A percentile compares a stretch with the other conserved stretches of the same genome.
Conservation (phyloP, 306 rosid genomes). For the Castanea sativa region DNA sequence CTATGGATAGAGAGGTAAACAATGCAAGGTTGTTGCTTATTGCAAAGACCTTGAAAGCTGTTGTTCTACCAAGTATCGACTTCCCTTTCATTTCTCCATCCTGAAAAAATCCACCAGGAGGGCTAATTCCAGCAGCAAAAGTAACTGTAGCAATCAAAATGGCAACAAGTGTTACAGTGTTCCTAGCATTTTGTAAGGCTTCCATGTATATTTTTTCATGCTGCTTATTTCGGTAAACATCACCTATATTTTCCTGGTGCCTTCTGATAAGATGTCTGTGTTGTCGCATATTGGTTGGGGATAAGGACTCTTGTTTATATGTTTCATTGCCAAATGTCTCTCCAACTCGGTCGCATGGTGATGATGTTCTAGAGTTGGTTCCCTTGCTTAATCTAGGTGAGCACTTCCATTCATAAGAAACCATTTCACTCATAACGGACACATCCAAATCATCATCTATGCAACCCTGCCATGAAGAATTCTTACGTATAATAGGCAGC, state of each 20-base stretch:
- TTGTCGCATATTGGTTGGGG: slow-evolving; percentile 18
- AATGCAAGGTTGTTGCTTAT: slow-evolving; percentile 57
- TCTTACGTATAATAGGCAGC: slow-evolving; percentile 22
- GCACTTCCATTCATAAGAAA: slow-evolving; percentile 27
- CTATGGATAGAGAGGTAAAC: slow-evolving; percentile 57
- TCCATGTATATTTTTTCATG: slow-evolving; percentile 53
- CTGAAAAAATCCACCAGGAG: slow-evolving; percentile 64
- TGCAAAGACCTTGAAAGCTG: slow-evolving; percentile 58
- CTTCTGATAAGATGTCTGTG: slow-evolving; percentile 29
- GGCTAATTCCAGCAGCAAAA: slow-evolving; percentile 59
- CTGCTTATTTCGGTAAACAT: slow-evolving; percentile 16
- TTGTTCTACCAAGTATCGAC: slow-evolving; percentile 31
- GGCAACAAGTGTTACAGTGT: slow-evolving; percentile 57
- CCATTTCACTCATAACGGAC: slow-evolving; percentile 14
- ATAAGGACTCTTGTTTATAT: slow-evolving; percentile 17
- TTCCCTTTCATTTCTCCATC: slow-evolving; percentile 47
- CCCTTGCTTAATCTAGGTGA: slow-evolving; percentile 29
- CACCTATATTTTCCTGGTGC: slow-evolving; percentile 14
- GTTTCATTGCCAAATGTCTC: slow-evolving; percentile 29
- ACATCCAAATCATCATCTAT: slow-evolving; percentile 30
- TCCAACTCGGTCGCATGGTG: slow-evolving; percentile 27
- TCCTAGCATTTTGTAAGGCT: slow-evolving; percentile 70
- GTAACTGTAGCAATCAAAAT: slow-evolving; percentile 66
- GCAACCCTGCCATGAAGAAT: slow-evolving; percentile 25
- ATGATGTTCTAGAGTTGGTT: slow-evolving; percentile 22